Evolutionary conservation across 495 filamentous ascomycete species (phyloP), one percentile per base, ranked within the genome.

Genomic region (Thermothielavioides terrestris): DNA sequence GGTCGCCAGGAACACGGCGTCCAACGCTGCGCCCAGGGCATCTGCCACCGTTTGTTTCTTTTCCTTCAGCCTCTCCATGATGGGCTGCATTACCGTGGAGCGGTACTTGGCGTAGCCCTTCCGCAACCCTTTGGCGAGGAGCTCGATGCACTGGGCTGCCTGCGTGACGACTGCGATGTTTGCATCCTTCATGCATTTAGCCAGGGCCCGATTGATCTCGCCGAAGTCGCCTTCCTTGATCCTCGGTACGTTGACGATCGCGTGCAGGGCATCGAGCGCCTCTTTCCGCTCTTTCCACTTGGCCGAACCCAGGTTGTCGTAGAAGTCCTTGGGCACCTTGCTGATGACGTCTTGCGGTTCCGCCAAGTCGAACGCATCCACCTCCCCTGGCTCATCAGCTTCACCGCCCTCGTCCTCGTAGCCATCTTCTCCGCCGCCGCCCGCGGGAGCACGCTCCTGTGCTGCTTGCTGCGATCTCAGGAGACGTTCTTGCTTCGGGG

Each of bases 241-340:
- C 46, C 84, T 79, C 20, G 92, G 90, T 15, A 92, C 82, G 61
- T 97, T 95, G 46, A 94, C 67, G 8, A 79, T 73, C 11, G 74
- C 74, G 59, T 84, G 83, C 3, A 96, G 69, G 6, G 81, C 90
- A 50, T 99, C 94, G 23, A 96, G 70, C 0, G 88, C 85, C 41
- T 99, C 94, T 68, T 97, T 97, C 50, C 94, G 79, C 57, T 99
- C 94, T 64, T 97, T 97, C 94, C 94, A 99, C 59, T 97, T 99
- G 11, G 89, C 79, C 30, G 89, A 95, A 2, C 75, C 81, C 28
- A 97, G 68, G 35, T 84, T 82, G 23, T 97, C 92, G 39, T 78
- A 72, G 47, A 95, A 86, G 60, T 89, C 78, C 18, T 81, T 81
- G 1, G 92, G 85, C 9, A 96, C 67, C 57, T 92, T 94, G n/a